Evolutionary conservation across 2,329 filamentous ascomycete species (phyloP).

Genomic region (Alternaria longipes): DNA sequence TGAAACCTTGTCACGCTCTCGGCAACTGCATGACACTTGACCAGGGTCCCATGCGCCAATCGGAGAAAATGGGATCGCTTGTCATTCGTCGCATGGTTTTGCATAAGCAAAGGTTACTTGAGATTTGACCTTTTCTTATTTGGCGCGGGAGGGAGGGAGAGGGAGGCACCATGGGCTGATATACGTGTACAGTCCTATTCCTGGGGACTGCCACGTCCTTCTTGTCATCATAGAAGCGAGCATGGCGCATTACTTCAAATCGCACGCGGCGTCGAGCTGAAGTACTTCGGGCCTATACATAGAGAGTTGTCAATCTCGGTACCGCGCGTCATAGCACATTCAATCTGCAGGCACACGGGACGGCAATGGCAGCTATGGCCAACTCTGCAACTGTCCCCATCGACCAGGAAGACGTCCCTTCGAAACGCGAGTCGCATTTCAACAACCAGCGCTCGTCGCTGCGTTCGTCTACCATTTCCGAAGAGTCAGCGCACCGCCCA

Average conservation of each 20-base stretch:
- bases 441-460: slow-evolving; percentile 49
- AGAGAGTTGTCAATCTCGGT: background rate
- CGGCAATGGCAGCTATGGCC: slow-evolving; percentile 25
- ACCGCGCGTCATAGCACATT: slow-evolving; percentile 23
- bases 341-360: slow-evolving; percentile 14
- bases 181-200: background rate
- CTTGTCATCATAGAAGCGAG: background rate
- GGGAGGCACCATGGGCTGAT: background rate
- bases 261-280: slow-evolving; percentile 4
- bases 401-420: slow-evolving; percentile 31
- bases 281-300: background rate
- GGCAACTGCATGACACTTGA: background rate
- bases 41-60: slow-evolving; percentile 17
- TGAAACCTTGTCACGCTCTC: slow-evolving; percentile 7
- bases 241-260: background rate
- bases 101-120: slow-evolving; percentile 4
- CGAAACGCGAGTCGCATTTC: slow-evolving; percentile 43
- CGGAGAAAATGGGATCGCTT: slow-evolving; percentile 10
- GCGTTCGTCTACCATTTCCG: slow-evolving; percentile 27
- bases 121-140: slow-evolving; percentile 8
- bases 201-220: background rate
- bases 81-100: slow-evolving; percentile 2
- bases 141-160: slow-evolving; percentile 3
- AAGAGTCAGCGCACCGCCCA: slow-evolving; percentile 24
- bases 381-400: slow-evolving; percentile 12